Evolutionary conservation across 345 rosid genomes (phyloP).

Genomic region (Bruguiera gymnorhiza): DNA sequence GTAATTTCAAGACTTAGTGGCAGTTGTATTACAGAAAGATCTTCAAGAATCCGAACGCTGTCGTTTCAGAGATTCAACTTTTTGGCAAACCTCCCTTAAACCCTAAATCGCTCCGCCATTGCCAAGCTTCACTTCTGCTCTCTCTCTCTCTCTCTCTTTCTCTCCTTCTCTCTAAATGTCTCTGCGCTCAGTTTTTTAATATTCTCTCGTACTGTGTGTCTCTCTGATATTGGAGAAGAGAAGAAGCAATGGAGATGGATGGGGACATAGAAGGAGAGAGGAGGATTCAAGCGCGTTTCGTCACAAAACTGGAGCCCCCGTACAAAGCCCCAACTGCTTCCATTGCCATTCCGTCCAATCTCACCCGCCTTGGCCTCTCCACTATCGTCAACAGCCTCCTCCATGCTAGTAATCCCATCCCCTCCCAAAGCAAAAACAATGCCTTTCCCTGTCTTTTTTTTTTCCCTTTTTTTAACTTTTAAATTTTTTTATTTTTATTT

Average conservation of each 20-base stretch:
- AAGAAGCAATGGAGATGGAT: constrained; percentile 17
- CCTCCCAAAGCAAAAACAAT: too few species aligned
- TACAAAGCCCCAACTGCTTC: constrained; percentile 51
- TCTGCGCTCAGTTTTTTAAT: too few species aligned
- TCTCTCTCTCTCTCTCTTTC: too few species aligned
- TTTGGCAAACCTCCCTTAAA: background rate
- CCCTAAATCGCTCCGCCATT: background rate
- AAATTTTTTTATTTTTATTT: background rate
- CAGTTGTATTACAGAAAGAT: too few species aligned
- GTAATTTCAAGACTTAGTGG: too few species aligned
- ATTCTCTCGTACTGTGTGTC: background rate
- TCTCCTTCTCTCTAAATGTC: too few species aligned
- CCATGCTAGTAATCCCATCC: constrained; percentile 34
- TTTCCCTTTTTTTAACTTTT: background rate
- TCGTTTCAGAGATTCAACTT: too few species aligned
- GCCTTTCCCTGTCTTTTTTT: background rate
- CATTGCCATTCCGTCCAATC: constrained; percentile 72
- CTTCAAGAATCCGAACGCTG: too few species aligned
- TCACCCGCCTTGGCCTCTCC: constrained; percentile 88
- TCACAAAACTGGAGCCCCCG: constrained; percentile 69
- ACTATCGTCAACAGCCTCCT: constrained; percentile 67
- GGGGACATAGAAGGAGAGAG: constrained; percentile 24
- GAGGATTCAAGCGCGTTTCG: constrained; percentile 74
- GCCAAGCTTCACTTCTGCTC: background rate
- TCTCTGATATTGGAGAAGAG: background rate